Evolutionary conservation across 805 yeast species (phyloP), one percentile per base, ranked within the genome.

Genomic region (Lachancea quebecensis): DNA sequence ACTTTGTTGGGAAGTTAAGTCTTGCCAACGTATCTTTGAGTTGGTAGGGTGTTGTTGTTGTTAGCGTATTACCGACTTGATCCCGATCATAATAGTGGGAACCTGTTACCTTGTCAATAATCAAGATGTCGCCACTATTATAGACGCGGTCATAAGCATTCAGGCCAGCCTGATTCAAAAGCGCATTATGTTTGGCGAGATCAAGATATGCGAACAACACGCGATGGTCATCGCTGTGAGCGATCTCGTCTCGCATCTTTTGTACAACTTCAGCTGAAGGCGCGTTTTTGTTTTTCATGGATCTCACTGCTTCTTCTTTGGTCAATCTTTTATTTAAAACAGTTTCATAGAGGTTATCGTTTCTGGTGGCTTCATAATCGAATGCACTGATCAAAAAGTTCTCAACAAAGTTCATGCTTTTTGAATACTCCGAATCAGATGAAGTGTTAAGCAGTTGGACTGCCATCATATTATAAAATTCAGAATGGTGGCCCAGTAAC

Each of bases 121-220:
- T 60, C 1, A 85, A 55, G 0, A 77, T 67, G 57, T 83, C 86
- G 5, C 90, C 91, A 2, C 65, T 57, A 9, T 60, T 48, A 50
- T 66, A 72, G 0, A 55, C 44, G n/a, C 57, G 53, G 1, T 62
- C 50, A 34, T 49, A 42, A 28, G 54, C 39, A 10, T 53, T 49
- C 14, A 56, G 46, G 1, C 60, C 62, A 10, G 50, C 34, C 2
- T 50, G 36, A 2, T 53, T 38, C 4, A 71, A 58, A 10, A 70
- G 52, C 3, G 60, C 51, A 1, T 58, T 55, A 36, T 66, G 55
- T 15, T 68, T 64, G 1, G 71, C 58, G 15, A 78, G 51, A 55
- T 84, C 87, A 10, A 81, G 50, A 51, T 70, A 81, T 0, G 78
- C 69, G 45, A 76, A 59, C 38, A 75, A 49, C 33, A 72, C 67